Evolutionary conservation across 805 yeast genomes (phyloP).

Genomic region (Monosporozyma unispora): DNA sequence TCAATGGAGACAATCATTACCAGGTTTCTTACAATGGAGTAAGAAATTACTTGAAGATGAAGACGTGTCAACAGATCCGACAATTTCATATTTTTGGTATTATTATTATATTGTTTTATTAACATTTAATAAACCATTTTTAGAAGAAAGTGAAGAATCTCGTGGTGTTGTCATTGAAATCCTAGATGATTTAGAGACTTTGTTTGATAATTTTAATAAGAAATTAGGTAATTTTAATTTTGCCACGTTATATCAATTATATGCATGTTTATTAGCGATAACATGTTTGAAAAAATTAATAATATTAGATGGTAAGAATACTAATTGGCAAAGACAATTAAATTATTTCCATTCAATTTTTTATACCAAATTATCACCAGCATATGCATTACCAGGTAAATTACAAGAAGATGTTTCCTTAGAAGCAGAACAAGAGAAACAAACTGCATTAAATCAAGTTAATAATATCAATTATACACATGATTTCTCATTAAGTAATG

Average conservation of each 20-base stretch:
- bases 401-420: conserved; percentile 18
- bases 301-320: background rate
- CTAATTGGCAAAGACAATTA: conserved; percentile 13
- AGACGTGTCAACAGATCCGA: conserved; percentile 43
- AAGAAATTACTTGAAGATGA: conserved; percentile 31
- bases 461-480: conserved; percentile 23
- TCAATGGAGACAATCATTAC: conserved; percentile 44
- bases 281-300: conserved; percentile 20
- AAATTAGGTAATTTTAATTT: conserved; percentile 20
- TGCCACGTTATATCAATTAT: conserved; percentile 27
- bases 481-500: conserved; percentile 30
- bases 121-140: conserved; percentile 54
- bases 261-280: conserved; percentile 27
- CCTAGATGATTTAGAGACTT: conserved; percentile 22
- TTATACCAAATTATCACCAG: conserved; percentile 17
- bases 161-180: conserved; percentile 23
- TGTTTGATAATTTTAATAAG: conserved; percentile 22
- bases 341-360: conserved; percentile 21
- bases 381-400: conserved; percentile 18
- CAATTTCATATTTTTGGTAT: conserved; percentile 43
- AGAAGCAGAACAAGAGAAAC: conserved; percentile 20
- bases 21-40: conserved; percentile 43
- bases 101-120: conserved; percentile 49
- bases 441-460: conserved; percentile 18
- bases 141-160: conserved; percentile 33